Percentiles rank a stretch among this genome's conserved stretches.
These are phyloP conservation scores for Anthostomella pinea DNA, from an alignment of 2,329 filamentous ascomycete genomes.

Conservation along the genomic window DNA sequence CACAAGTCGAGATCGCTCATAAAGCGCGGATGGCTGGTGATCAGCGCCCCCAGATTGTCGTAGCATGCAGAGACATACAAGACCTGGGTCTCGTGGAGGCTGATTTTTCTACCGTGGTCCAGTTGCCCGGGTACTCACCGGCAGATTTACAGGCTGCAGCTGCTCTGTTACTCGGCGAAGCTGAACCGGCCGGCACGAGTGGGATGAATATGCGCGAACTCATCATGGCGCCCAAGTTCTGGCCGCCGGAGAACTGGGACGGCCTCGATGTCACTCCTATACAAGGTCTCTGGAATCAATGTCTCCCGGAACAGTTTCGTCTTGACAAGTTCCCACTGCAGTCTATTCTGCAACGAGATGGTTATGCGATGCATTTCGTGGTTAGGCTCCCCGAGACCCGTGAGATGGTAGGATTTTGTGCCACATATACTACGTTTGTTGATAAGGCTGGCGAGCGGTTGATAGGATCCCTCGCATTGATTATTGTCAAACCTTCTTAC, in stretches of 20 bases:
- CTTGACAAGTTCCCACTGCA: constrained; percentile 42
- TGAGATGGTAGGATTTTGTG: constrained; percentile 55
- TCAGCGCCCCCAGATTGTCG: constrained; percentile 48
- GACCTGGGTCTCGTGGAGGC: constrained; percentile 37
- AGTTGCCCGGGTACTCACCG: constrained; percentile 46
- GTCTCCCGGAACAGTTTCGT: constrained; percentile 44
- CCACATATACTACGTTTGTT: constrained; percentile 57
- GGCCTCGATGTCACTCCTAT: constrained; percentile 33
- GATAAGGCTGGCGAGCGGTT: constrained; percentile 50
- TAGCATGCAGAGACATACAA: constrained; percentile 48
- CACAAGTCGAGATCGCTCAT: constrained; percentile 52
- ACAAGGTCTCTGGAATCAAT: constrained; percentile 46
- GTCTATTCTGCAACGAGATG: constrained; percentile 49
- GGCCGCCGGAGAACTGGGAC: constrained; percentile 41
- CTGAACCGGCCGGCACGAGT: constrained; percentile 10
- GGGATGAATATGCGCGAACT: constrained; percentile 30
- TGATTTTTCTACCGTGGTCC: constrained; percentile 51
- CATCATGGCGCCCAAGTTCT: constrained; percentile 34
- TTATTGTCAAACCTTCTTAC: constrained; percentile 50
- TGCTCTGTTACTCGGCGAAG: constrained; percentile 48
- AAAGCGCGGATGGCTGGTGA: constrained; percentile 43
- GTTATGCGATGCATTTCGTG: constrained; percentile 56
- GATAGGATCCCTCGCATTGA: constrained; percentile 53
- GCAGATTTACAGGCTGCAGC: constrained; percentile 49
- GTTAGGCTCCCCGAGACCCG: constrained; percentile 46